Conservation (phyloP, 1,139 yeast species). For the Magnusiomyces clavatus region DNA sequence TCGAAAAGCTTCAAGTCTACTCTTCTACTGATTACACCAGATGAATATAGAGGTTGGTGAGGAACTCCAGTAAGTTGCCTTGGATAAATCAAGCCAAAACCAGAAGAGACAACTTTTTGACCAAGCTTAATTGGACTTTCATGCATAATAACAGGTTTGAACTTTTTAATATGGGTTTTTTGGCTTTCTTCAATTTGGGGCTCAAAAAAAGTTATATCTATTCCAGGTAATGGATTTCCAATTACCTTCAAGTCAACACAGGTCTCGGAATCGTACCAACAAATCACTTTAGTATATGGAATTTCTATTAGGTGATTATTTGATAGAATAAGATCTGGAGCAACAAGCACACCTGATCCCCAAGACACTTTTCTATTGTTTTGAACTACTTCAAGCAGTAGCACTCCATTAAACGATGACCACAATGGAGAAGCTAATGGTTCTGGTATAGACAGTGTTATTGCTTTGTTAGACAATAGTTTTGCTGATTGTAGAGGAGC, state of each 20-base stretch:
- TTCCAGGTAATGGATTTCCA: conserved; percentile 29
- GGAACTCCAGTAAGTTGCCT: conserved; percentile 17
- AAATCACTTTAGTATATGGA: conserved; percentile 19
- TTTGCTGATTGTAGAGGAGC: not conserved
- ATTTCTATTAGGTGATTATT: conserved; percentile 39
- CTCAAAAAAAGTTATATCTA: conserved; percentile 33
- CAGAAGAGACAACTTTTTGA: conserved; percentile 41
- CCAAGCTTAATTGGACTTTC: conserved; percentile 22
- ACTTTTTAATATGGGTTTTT: conserved; percentile 8
- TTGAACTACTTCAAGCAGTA: conserved; percentile 19
- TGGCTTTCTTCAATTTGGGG: conserved; percentile 13
- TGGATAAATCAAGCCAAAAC: conserved; percentile 50
- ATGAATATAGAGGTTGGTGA: conserved; percentile 39
- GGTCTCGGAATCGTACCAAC: conserved; percentile 19
- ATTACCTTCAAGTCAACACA: no score
- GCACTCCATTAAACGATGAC: conserved; percentile 19
- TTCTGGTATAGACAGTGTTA: not conserved
- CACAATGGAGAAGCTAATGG: not conserved
- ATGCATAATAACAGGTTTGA: no score
- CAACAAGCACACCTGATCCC: conserved; percentile 43
- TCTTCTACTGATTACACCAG: conserved; percentile 39
- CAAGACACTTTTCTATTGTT: conserved; percentile 24
- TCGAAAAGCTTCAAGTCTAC: conserved; percentile 16
- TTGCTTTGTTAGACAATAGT: not conserved
- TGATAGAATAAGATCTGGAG: conserved; percentile 32